Conservation (phyloP, 805 yeast genomes). For the Metschnikowia cubensis region DNA sequence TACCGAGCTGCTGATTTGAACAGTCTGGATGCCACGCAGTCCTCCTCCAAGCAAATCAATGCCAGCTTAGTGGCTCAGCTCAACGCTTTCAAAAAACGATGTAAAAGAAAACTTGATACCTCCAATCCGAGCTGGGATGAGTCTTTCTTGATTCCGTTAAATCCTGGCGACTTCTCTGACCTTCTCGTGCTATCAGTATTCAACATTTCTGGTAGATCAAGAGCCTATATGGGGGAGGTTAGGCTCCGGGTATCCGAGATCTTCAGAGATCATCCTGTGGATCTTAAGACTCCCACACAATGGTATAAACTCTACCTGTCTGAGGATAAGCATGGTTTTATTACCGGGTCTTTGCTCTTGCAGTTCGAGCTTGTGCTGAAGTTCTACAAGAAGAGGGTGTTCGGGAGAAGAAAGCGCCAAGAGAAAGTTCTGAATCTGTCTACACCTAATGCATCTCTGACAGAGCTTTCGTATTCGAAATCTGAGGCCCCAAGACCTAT, state of each 20-base stretch:
- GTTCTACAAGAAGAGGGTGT: slow-evolving; percentile 4
- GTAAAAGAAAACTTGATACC: slow-evolving; percentile 31
- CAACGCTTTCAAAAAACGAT: slow-evolving; percentile 26
- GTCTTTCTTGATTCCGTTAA: slow-evolving; percentile 28
- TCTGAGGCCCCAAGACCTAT: slow-evolving; percentile 4
- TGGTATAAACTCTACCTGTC: slow-evolving; percentile 47
- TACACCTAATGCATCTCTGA: not conserved
- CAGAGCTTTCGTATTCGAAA: not conserved
- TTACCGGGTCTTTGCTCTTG: slow-evolving; percentile 45
- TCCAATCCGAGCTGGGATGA: slow-evolving; percentile 41
- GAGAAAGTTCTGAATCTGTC: not conserved
- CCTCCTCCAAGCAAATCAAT: slow-evolving; percentile 23
- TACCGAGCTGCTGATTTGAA: slow-evolving; percentile 37
- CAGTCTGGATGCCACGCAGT: slow-evolving; percentile 16
- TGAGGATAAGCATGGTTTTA: slow-evolving; percentile 36
- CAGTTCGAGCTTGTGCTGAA: slow-evolving; percentile 37
- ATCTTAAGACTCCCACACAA: slow-evolving; percentile 27
- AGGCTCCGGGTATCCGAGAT: slow-evolving; percentile 29
- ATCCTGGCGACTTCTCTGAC: slow-evolving; percentile 26
- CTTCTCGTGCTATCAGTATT: slow-evolving; percentile 33
- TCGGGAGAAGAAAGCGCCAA: slow-evolving; percentile 5
- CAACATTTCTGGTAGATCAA: slow-evolving; percentile 37
- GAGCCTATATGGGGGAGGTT: slow-evolving; percentile 39
- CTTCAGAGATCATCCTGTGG: slow-evolving; percentile 18
- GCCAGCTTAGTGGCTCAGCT: slow-evolving; percentile 36